A percentile compares a stretch with the other conserved stretches of the same genome.
phyloP scores from a whole-genome alignment of 495 filamentous ascomycete species.

The Neohortaea acidophila region DNA sequence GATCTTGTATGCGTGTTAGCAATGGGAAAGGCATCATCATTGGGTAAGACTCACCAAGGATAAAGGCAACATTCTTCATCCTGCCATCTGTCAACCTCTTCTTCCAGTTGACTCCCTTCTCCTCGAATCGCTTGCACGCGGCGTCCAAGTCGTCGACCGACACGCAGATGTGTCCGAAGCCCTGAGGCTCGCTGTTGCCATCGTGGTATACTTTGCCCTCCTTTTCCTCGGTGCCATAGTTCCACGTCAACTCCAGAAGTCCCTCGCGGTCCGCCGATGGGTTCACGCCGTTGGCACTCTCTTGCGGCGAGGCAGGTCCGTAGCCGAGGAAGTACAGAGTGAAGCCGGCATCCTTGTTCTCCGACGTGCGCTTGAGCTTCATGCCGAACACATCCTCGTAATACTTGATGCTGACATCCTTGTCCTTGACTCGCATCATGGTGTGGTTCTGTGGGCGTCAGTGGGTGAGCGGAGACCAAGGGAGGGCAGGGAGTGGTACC shows the following conservation, averaged over 20 bases:
- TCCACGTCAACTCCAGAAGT: slow-evolving; percentile 84
- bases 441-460: too few relatives aligned
- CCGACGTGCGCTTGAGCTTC: slow-evolving; percentile 55
- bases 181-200: slow-evolving; percentile 80
- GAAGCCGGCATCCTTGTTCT: slow-evolving; percentile 57
- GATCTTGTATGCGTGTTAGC: slow-evolving; percentile 38
- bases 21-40: not conserved
- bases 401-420: slow-evolving; percentile 68
- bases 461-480: too few relatives aligned
- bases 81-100: slow-evolving; percentile 82
- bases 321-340: slow-evolving; percentile 93
- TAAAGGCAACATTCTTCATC: slow-evolving; percentile 90
- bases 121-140: slow-evolving; percentile 74
- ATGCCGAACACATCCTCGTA: slow-evolving; percentile 87
- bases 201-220: slow-evolving; percentile 74
- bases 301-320: slow-evolving; percentile 35
- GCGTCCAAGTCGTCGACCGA: slow-evolving; percentile 80
- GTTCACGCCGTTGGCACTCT: slow-evolving; percentile 35
- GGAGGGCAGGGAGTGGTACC: too few relatives aligned
- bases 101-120: slow-evolving; percentile 72
- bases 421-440: slow-evolving; percentile 90
- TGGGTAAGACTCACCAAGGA: slow-evolving; percentile 35
- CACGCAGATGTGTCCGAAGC: slow-evolving; percentile 83
- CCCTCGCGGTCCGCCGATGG: slow-evolving; percentile 58
- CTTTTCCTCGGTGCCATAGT: slow-evolving; percentile 91